Evolutionary conservation across 805 yeast species (phyloP).

Genomic region (Candida oleophila): DNA sequence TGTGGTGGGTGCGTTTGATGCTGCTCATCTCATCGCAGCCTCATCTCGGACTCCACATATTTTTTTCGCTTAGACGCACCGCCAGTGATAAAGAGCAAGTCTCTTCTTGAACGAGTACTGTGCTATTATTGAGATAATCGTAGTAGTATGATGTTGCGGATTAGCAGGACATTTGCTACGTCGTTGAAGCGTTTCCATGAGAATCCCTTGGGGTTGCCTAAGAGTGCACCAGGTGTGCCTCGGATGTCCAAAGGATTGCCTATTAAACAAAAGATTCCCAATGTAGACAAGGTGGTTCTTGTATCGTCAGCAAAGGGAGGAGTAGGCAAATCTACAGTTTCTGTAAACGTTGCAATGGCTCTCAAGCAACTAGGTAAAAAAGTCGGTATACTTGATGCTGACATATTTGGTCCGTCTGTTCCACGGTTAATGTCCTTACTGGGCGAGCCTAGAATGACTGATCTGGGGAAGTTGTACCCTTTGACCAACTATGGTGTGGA

Average conservation of each 20-base stretch:
- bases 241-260: constrained; percentile 56
- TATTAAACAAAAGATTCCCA: constrained; percentile 51
- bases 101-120: too few species aligned
- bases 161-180: not conserved
- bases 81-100: not conserved
- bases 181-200: constrained; percentile 22
- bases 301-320: constrained; percentile 82
- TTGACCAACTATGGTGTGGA: constrained; percentile 71
- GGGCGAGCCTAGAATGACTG: constrained; percentile 66
- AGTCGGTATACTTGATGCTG: constrained; percentile 76
- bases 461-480: constrained; percentile 59
- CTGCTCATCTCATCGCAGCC: not conserved
- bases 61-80: not conserved
- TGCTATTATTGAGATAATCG: too few species aligned
- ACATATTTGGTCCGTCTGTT: constrained; percentile 81
- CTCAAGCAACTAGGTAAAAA: constrained; percentile 51
- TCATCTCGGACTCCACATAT: constrained; percentile 2
- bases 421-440: constrained; percentile 67
- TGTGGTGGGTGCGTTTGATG: not conserved
- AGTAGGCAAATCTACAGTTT: constrained; percentile 76
- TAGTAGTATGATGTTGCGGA: not conserved
- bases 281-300: constrained; percentile 60
- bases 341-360: constrained; percentile 67
- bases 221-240: constrained; percentile 28
- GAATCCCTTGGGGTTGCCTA: constrained; percentile 38